A percentile compares a stretch with the other conserved stretches of the same genome.
Conservation (phyloP, 2,329 filamentous ascomycete species). For the Cyphellophora europaea region DNA sequence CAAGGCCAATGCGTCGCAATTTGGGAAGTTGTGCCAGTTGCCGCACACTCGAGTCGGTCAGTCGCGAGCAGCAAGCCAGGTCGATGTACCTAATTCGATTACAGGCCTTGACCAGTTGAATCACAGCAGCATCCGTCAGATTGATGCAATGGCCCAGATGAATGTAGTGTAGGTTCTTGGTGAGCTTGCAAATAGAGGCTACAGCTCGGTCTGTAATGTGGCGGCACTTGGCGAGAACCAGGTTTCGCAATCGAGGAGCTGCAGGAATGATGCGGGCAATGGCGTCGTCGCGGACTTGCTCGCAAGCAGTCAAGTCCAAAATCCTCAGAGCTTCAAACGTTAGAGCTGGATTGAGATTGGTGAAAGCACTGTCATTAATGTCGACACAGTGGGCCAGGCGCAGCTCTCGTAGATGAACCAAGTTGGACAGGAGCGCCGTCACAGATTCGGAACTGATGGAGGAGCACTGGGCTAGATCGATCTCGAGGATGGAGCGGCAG, state of each 20-base stretch:
- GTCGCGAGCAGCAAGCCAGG: slow-evolving; percentile 80
- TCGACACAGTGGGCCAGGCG: slow-evolving; percentile 76
- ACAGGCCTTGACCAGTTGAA: slow-evolving; percentile 71
- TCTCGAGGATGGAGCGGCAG: slow-evolving; percentile 89
- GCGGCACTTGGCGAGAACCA: slow-evolving; percentile 89
- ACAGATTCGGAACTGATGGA: slow-evolving; percentile 76
- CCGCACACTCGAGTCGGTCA: slow-evolving; percentile 80
- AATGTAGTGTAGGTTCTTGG: slow-evolving; percentile 94
- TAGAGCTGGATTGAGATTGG: slow-evolving; percentile 59
- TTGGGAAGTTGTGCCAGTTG: slow-evolving; percentile 82
- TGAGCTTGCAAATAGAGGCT: slow-evolving; percentile 73
- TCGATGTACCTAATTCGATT: slow-evolving; percentile 97
- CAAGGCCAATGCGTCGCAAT: slow-evolving; percentile 84
- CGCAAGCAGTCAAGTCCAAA: slow-evolving; percentile 83
- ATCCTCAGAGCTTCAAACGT: slow-evolving; percentile 84
- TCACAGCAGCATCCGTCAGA: slow-evolving; percentile 83
- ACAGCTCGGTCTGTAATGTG: slow-evolving; percentile 87
- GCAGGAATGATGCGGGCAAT: slow-evolving; percentile 80
- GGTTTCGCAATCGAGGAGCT: slow-evolving; percentile 79
- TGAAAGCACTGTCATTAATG: slow-evolving; percentile 81
- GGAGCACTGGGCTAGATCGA: slow-evolving; percentile 81
- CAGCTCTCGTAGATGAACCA: slow-evolving; percentile 79
- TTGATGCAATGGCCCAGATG: slow-evolving; percentile 88
- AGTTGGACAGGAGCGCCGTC: slow-evolving; percentile 67
- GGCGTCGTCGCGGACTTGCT: slow-evolving; percentile 72